These are phyloP conservation scores for Diplocarpon rosae DNA, from an alignment of 2,329 filamentous ascomycete genomes.

Conservation along the genomic window DNA sequence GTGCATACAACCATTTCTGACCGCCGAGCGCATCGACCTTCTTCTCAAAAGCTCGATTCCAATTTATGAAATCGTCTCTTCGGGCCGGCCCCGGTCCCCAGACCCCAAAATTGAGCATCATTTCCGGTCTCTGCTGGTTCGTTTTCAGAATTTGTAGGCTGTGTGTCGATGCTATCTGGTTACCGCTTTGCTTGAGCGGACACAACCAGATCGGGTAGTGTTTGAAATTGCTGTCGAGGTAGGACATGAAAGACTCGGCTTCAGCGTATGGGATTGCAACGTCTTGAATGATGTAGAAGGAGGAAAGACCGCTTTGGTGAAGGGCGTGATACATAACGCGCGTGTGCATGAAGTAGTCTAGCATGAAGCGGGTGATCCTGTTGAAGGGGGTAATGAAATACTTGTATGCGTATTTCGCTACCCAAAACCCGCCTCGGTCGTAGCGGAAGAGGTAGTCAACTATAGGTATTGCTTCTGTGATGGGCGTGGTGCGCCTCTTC, in stretches of 20 bases:
- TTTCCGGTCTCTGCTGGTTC: conserved; percentile 28
- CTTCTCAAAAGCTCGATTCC: conserved; percentile 61
- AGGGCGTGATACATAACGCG: conserved; percentile 50
- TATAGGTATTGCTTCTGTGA: conserved; percentile 34
- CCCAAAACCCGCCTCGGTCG: conserved; percentile 57
- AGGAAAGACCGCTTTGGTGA: conserved; percentile 43
- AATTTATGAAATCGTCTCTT: conserved; percentile 45
- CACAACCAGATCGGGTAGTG: conserved; percentile 41
- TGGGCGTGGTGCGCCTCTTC: conserved; percentile 11
- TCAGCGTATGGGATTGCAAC: conserved; percentile 43
- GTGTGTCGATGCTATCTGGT: conserved; percentile 13
- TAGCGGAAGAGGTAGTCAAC: conserved; percentile 49
- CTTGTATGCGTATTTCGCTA: conserved; percentile 47
- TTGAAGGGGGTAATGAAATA: conserved; percentile 52
- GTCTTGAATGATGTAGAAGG: conserved; percentile 51
- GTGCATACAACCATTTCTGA: conserved; percentile 78
- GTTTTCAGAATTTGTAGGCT: conserved; percentile 12
- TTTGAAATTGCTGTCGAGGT: conserved; percentile 31
- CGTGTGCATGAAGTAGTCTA: conserved; percentile 50
- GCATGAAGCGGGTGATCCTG: conserved; percentile 41
- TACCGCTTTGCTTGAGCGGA: conserved; percentile 32
- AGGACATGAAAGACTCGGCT: conserved; percentile 39
- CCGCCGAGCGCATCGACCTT: conserved; percentile 60
- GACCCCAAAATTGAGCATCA: conserved; percentile 55
- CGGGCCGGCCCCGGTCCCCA: conserved; percentile 64